phyloP scores from a whole-genome alignment of 2,329 filamentous ascomycete genomes.

The Cladobotryum mycophilum region DNA sequence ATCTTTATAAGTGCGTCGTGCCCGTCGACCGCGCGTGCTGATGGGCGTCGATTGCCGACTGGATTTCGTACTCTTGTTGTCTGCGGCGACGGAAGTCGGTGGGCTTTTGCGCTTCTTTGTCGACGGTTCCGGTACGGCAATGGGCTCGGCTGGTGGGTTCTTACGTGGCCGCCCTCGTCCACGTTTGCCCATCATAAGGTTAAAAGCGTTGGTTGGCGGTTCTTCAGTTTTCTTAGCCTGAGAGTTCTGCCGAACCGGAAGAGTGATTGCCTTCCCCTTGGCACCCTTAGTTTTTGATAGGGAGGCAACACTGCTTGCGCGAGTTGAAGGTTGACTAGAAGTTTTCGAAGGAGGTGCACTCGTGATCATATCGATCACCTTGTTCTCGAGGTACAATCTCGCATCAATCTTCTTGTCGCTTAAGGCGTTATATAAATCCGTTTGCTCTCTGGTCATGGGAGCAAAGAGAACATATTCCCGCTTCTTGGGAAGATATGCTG shows the following conservation, averaged over 20 bases:
- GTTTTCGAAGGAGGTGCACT: slow-evolving; percentile 9
- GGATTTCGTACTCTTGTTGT: slow-evolving; percentile 65
- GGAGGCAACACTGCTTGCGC: slow-evolving; percentile 27
- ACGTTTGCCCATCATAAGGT: slow-evolving; percentile 46
- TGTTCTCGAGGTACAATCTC: slow-evolving; percentile 75
- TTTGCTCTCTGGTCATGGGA: slow-evolving; percentile 83
- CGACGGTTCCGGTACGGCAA: slow-evolving; percentile 15
- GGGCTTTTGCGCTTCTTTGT: slow-evolving; percentile 28
- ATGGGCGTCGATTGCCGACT: slow-evolving; percentile 70
- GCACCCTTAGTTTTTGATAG: slow-evolving; percentile 12
- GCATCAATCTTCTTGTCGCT: slow-evolving; percentile 52
- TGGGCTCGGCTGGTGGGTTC: slow-evolving; percentile 18
- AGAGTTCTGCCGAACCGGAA: slow-evolving; percentile 32
- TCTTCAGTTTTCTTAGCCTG: slow-evolving; percentile 23
- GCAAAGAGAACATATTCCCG: slow-evolving; percentile 94
- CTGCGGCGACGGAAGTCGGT: slow-evolving; percentile 26
- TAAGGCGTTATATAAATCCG: slow-evolving; percentile 73
- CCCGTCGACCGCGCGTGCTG: slow-evolving; percentile 45
- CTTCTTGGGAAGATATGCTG: slow-evolving; percentile 87
- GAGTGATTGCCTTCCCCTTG: slow-evolving; percentile 19
- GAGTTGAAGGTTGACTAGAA: slow-evolving; percentile 32
- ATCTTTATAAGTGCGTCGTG: slow-evolving; percentile 43
- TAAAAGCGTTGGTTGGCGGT: slow-evolving; percentile 40
- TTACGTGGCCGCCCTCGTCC: slow-evolving; percentile 19
- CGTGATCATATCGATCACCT: slow-evolving; percentile 60